Percentiles rank a stretch among this genome's conserved stretches.
phyloP scores from a whole-genome alignment of 2,329 filamentous ascomycete genomes.

The Trichophyton benhamiae region DNA sequence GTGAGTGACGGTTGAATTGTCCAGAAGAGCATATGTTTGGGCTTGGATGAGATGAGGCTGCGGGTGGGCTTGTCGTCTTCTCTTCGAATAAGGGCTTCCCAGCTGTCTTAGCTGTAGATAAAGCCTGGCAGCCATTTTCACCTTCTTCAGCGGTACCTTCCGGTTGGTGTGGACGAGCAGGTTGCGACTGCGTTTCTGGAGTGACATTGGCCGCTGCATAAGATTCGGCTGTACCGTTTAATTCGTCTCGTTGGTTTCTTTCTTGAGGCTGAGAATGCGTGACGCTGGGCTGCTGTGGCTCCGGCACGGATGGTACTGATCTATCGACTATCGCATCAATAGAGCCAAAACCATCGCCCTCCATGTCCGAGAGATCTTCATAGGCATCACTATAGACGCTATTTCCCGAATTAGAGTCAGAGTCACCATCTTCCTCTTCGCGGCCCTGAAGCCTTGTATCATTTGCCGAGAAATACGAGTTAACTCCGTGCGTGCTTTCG shows the following conservation, averaged over 20 bases:
- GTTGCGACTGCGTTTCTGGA: not conserved
- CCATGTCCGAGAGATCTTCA: conserved; percentile 25
- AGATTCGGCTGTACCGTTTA: not conserved
- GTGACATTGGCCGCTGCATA: not conserved
- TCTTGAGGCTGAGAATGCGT: not conserved
- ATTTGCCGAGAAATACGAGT: not conserved
- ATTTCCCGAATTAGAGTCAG: conserved; percentile 30
- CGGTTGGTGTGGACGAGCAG: not conserved
- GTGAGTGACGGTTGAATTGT: not conserved
- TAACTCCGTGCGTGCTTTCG: not conserved
- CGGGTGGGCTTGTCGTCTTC: not conserved
- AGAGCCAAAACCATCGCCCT: conserved; percentile 37
- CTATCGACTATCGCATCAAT: conserved; percentile 36
- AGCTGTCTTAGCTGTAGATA: not conserved
- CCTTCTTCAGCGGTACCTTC: not conserved
- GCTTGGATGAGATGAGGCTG: not conserved
- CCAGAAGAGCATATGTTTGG: not conserved
- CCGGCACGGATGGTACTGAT: not conserved
- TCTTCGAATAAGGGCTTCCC: not conserved
- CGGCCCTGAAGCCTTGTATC: not conserved
- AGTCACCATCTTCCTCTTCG: conserved; percentile 21
- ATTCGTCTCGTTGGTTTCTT: not conserved
- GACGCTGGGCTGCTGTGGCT: not conserved
- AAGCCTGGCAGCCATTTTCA: not conserved
- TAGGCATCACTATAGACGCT: conserved; percentile 39